Base-by-base conservation (phyloP, 371 early-diverging fungal species). In the Syncephalastrum racemosum region DNA sequence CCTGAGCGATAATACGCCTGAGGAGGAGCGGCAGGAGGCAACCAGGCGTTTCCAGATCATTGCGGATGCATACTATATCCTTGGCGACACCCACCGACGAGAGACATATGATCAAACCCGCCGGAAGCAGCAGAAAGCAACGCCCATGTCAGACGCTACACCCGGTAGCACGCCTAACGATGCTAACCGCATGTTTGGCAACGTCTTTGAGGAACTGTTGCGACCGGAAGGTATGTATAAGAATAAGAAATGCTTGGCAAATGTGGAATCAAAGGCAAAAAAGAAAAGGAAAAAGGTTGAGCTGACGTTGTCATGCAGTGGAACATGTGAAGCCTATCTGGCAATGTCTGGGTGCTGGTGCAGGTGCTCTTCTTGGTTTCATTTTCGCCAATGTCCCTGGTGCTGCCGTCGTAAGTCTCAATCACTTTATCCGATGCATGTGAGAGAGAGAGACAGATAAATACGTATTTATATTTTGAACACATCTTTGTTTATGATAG, bases 41-140 rank as follows among this genome's bases (percentile, higher is more conserved):
- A 87, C 87, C 5, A 79, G 79, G 51, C 73, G 80, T 52, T 96
- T 95, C 69, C 94, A 95, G 62, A 64, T 79, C 4, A 63, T 97
- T 4, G 86, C 88, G 0, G 79, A 82, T 42, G 93, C 90, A 1
- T 97, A 96, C 75, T 69, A 86, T 24, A 80, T 95, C 3, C 79
- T 98, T 20, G 77, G 82, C n/a, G 90, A 95, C 64, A 63, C 79
- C 3, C 67, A 67, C 22, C 80, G 90, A 40, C 79, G 94, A 58
- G 60, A 69, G n/a, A 63, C 76, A 4, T 97, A 96, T 70, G 98
- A 98, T 72, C 63, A 62, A 27, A 86, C 90, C 1, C 92, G 92
- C 22, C 16, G 42, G 12, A 48, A 53, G 23, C 58, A 54, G 14
- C 22, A 43, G 2, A 23, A 22, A 15, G 13, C 36, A 5, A 31